Conservation (phyloP, 257 asterid genomes). For the Ligustrum vulgare region DNA sequence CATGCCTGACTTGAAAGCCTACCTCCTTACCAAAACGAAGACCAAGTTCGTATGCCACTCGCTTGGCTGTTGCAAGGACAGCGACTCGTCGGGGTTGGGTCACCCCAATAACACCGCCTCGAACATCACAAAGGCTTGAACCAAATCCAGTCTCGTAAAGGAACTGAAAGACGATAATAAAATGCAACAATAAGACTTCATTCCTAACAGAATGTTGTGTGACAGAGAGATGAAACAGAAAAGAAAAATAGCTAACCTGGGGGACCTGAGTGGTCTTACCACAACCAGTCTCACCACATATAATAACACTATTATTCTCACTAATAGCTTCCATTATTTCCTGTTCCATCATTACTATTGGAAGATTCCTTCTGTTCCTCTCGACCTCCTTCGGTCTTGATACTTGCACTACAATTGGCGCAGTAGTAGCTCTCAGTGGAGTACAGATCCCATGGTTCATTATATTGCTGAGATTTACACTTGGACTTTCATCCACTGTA, state of each 20-base stretch:
- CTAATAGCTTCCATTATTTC: constrained; percentile 95
- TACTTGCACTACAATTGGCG: constrained; percentile 69
- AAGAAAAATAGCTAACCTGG: constrained; percentile 54
- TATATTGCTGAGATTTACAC: constrained; percentile 21
- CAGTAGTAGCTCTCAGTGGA: constrained; percentile 30
- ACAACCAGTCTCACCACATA: constrained; percentile 98
- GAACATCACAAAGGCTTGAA: constrained; percentile 35
- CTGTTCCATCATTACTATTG: constrained; percentile 96
- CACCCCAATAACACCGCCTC: constrained; percentile 82
- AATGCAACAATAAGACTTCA: background rate
- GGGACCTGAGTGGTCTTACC: constrained; percentile 99
- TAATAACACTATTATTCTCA: constrained; percentile 62
- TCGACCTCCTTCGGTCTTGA: constrained; percentile 78
- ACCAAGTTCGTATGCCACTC: constrained; percentile 93
- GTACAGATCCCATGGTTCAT: constrained; percentile 26
- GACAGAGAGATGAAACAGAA: background rate
- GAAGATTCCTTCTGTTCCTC: constrained; percentile 69
- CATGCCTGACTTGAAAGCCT: constrained; percentile 96
- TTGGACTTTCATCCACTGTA: constrained; percentile 27
- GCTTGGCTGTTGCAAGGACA: constrained; percentile 93
- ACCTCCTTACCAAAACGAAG: constrained; percentile 80
- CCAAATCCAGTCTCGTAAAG: constrained; percentile 93
- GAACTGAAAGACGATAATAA: constrained; percentile 51
- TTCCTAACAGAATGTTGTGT: no score
- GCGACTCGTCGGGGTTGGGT: constrained; percentile 98